Base-by-base conservation (phyloP, 371 early-diverging fungal species). In the Mortierella sp. region DNA sequence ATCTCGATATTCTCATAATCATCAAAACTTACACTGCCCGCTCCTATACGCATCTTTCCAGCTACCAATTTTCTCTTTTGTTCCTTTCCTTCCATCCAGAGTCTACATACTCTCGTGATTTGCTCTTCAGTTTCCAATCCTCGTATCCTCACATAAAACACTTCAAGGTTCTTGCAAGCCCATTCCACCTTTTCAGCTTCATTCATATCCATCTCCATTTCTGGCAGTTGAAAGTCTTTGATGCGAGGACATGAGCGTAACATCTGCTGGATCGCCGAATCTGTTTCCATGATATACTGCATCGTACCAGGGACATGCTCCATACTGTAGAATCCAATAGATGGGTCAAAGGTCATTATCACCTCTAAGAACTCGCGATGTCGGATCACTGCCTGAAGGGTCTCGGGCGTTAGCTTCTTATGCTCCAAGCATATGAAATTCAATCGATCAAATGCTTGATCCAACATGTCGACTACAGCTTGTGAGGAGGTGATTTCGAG, bases 31-130 rank as follows among this genome's bases (percentile, higher is more conserved):
- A 40, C 40, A 40, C 13, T 40, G 40, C 13, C 40, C 6, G 40
- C n/a, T 12, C n/a, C 15, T 45, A 5, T 45, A 3, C 45, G 3
- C 45, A 45, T 45, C 19, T 17, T 15, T n/a, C 45, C 45, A 45
- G 40, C 15, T 17, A n/a, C 15, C 12, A 15, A 15, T 45, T n/a
- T 45, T 45, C 15, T 45, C 45, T n/a, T 62, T 28, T 68, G 64
- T 3, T 54, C 45, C 6, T 87, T 88, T 67, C 84, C 84, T 45
- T 81, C 85, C 35, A 76, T 83, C 35, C 35, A 35, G 3, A 35
- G 35, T 35, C 10, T 3, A 35, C 3, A 10, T 19, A 88, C 87
- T 22, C 82, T 83, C 67, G 85, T 80, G 57, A 88, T 87, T 62
- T 86, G 86, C 45, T 77, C 64, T 56, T 82, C 69, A 5, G 73